A percentile compares a stretch with the other conserved stretches of the same genome.
These are phyloP conservation scores for Spinellus fusiger DNA, from an alignment of 192 early-diverging fungal genomes.

Conservation along the genomic window DNA sequence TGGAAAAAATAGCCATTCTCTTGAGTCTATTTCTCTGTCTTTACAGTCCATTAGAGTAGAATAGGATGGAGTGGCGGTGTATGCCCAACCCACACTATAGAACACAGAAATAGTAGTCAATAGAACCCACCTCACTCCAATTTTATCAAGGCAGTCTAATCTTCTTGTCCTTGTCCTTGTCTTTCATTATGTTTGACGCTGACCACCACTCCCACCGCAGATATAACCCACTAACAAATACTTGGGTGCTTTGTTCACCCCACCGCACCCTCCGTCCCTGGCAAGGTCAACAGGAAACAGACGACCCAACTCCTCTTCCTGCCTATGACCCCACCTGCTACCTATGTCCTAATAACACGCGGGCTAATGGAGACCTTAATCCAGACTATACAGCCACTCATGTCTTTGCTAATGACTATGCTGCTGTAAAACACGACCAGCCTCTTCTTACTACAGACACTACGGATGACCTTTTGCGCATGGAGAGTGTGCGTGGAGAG, in stretches of 20 bases:
- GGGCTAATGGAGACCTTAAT: conserved; percentile 69
- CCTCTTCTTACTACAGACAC: conserved; percentile 29
- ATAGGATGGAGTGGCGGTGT: neutral
- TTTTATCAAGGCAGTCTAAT: neutral
- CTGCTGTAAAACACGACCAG: conserved; percentile 69
- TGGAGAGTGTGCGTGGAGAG: conserved; percentile 61
- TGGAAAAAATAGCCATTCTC: too few relatives aligned
- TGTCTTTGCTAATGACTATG: conserved; percentile 91
- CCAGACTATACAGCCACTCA: conserved; percentile 74
- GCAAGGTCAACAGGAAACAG: conserved; percentile 69
- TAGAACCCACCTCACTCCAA: neutral
- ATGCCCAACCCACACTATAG: too few relatives aligned
- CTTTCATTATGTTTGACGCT: conserved; percentile 40
- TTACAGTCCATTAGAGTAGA: too few relatives aligned
- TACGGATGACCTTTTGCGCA: conserved; percentile 40
- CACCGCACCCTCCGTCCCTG: conserved; percentile 93
- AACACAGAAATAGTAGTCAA: neutral
- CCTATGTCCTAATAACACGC: conserved; percentile 81
- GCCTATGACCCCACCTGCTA: conserved; percentile 78
- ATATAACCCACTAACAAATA: conserved; percentile 85
- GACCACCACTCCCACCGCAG: conserved; percentile 70
- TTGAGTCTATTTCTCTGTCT: too few relatives aligned
- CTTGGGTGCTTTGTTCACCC: conserved; percentile 96
- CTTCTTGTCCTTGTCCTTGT: neutral
- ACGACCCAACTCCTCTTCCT: conserved; percentile 37